These are phyloP conservation scores for Sechiopsis laciniata DNA, from an alignment of 306 rosid species.

Conservation along the genomic window DNA sequence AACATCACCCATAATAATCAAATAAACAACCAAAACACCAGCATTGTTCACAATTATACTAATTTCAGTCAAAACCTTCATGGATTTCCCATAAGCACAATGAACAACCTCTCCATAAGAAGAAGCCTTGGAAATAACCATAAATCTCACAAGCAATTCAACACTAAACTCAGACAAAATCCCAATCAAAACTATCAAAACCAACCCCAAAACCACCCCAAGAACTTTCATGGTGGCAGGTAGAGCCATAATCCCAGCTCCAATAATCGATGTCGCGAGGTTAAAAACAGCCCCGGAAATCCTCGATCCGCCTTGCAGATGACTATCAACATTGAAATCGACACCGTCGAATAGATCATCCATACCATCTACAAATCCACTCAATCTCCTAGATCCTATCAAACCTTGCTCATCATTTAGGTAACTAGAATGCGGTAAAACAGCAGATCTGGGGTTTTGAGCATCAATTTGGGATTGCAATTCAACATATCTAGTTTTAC, in stretches of 20 bases:
- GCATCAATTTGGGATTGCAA: conserved; percentile 47
- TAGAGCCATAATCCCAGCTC: conserved; percentile 93
- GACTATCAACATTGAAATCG: conserved; percentile 49
- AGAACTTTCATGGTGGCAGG: conserved; percentile 98
- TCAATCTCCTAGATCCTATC: too few species aligned
- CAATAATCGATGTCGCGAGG: conserved; percentile 75
- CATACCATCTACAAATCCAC: too few species aligned
- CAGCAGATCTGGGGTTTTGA: conserved; percentile 22
- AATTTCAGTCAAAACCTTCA: conserved; percentile 63
- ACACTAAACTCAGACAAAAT: conserved; percentile 75
- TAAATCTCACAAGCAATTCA: conserved; percentile 59
- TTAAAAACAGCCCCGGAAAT: conserved; percentile 84
- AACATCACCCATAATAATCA: conserved; percentile 97
- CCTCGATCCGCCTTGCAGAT: conserved; percentile 59
- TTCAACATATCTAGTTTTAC: conserved; percentile 55
- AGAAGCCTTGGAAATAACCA: conserved; percentile 57
- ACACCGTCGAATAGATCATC: conserved; percentile 40
- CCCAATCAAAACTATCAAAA: conserved; percentile 70
- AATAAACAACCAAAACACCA: conserved; percentile 76
- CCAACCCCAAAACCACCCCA: conserved; percentile 58
- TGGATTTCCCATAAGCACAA: conserved; percentile 64
- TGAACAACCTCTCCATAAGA: conserved; percentile 91
- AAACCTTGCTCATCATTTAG: too few species aligned
- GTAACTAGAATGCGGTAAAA: conserved; percentile 5
- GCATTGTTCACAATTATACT: conserved; percentile 78